Conservation (phyloP, 2,329 filamentous ascomycete species). For the Trichoderma citrinoviride region DNA sequence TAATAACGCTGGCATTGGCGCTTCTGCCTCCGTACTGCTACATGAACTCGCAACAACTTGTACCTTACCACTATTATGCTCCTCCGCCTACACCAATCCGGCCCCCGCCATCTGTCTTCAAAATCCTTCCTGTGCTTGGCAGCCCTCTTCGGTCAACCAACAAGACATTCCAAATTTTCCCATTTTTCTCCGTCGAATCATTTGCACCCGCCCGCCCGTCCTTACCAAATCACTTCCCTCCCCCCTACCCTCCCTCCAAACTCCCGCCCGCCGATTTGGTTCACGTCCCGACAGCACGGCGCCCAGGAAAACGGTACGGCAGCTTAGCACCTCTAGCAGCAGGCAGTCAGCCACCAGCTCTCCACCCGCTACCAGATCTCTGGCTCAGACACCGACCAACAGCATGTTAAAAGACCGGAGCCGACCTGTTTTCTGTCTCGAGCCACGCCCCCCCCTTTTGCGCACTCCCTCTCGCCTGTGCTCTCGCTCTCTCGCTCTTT, state of each 20-base stretch:
- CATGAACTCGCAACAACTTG: no score
- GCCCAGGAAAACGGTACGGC: conserved; percentile 14
- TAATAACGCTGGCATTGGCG: no score
- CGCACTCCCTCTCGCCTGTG: not conserved
- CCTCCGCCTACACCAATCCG: no score
- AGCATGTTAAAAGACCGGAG: not conserved
- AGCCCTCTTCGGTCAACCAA: no score
- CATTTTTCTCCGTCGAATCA: no score
- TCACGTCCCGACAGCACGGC: conserved; percentile 17
- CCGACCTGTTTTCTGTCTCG: not conserved
- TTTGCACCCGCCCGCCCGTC: not conserved
- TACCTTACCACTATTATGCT: no score
- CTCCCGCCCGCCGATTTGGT: not conserved
- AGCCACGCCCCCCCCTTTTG: not conserved
- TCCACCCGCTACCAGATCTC: conserved; percentile 19
- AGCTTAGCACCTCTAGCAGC: not conserved
- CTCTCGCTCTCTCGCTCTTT: not conserved
- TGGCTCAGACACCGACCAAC: conserved; percentile 17
- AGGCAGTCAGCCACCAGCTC: conserved; percentile 9
- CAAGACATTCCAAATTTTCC: no score
- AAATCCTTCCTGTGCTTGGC: no score
- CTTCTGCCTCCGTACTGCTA: no score
- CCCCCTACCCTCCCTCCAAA: not conserved
- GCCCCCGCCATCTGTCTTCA: no score
- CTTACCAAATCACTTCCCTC: not conserved